Conservation (phyloP, 305 asterid genomes). For the Fraxinus angustifolia region DNA sequence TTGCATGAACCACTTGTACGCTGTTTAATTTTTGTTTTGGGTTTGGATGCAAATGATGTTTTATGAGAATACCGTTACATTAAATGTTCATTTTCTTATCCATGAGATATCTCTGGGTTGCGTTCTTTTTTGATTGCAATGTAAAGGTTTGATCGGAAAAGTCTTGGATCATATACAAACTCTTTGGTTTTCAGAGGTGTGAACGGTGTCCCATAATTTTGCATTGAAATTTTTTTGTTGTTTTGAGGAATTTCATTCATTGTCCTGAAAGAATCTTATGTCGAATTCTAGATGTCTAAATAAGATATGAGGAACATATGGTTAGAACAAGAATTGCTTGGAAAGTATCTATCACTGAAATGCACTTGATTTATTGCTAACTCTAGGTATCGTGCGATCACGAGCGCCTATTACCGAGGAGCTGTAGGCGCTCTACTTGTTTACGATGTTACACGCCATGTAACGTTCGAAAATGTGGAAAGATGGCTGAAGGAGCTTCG, state of each 20-base stretch:
- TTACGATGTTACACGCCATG: constrained; percentile 54
- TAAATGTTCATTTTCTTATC: background rate
- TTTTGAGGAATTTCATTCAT: background rate
- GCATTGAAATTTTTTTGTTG: background rate
- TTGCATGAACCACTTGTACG: background rate
- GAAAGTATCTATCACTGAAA: background rate
- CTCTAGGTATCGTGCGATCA: constrained; percentile 60
- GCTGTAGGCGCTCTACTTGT: constrained; percentile 60
- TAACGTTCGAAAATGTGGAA: constrained; percentile 51
- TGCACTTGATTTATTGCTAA: background rate
- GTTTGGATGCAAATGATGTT: background rate
- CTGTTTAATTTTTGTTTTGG: background rate
- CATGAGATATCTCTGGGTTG: background rate
- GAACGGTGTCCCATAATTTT: background rate
- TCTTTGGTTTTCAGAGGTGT: background rate
- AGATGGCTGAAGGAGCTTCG: constrained; percentile 70
- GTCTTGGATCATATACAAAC: background rate
- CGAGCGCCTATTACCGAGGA: constrained; percentile 63
- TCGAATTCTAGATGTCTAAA: background rate
- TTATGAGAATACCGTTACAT: background rate
- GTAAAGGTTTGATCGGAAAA: background rate
- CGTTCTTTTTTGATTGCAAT: background rate
- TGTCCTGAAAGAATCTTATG: background rate
- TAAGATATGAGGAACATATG: background rate
- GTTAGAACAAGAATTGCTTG: background rate